phyloP scores from a whole-genome alignment of 2,329 filamentous ascomycete genomes.

The Fusarium pseudoanthophilum region DNA sequence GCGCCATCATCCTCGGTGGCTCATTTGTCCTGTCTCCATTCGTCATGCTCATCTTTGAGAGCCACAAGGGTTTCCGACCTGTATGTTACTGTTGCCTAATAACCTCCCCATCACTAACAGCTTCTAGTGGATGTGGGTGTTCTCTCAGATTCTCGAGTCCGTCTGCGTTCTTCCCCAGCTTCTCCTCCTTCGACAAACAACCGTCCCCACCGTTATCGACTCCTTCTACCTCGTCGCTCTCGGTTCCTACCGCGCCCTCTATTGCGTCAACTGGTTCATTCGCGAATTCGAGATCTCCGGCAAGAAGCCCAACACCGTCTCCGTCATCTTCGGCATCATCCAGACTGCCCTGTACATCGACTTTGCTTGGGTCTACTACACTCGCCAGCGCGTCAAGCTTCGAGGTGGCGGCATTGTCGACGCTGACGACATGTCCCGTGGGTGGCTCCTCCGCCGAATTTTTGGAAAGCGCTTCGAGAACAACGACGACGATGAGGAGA shows the following conservation, averaged over 20 bases:
- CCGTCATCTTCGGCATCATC: constrained; percentile 86
- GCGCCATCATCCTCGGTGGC: constrained; percentile 73
- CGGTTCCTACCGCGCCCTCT: constrained; percentile 87
- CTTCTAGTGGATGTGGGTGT: constrained; percentile 80
- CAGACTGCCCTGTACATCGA: constrained; percentile 92
- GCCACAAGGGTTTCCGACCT: constrained; percentile 59
- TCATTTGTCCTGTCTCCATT: constrained; percentile 77
- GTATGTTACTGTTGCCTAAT: constrained; percentile 52
- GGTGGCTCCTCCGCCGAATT: constrained; percentile 84
- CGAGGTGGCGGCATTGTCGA: constrained; percentile 88
- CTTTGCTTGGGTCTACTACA: constrained; percentile 98
- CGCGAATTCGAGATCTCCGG: constrained; percentile 70
- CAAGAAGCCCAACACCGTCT: constrained; percentile 72
- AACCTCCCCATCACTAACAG: constrained; percentile 9
- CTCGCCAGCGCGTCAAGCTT: constrained; percentile 92
- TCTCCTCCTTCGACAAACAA: constrained; percentile 91
- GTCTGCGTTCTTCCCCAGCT: constrained; percentile 92
- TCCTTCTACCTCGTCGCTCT: constrained; percentile 94
- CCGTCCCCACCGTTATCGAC: constrained; percentile 93
- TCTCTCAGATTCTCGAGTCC: constrained; percentile 92
- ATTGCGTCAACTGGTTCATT: constrained; percentile 91
- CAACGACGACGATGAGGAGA: constrained; percentile 69
- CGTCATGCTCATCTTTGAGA: constrained; percentile 74
- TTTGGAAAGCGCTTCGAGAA: constrained; percentile 69
- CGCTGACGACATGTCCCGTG: constrained; percentile 84